phyloP scores from a whole-genome alignment of 768 basidiomycete genomes.

The Macrolepiota dolichaula region DNA sequence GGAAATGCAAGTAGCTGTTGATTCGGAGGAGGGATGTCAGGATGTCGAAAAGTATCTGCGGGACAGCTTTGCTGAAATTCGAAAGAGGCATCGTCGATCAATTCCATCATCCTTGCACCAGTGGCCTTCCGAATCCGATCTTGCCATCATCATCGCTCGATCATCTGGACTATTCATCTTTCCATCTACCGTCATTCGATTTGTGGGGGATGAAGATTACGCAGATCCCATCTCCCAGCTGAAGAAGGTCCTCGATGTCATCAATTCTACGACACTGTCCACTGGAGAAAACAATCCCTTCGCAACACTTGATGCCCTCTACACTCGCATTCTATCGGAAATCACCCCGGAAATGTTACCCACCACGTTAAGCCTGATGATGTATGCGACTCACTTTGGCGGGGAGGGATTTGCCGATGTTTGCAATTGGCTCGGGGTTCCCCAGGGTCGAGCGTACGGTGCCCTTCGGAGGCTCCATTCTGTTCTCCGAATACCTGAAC shows the following conservation, averaged over 20 bases:
- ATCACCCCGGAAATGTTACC: neutral
- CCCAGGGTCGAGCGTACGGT: neutral
- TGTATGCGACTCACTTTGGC: neutral
- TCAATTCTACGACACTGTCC: neutral
- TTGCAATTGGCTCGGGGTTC: neutral
- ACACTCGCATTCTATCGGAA: neutral
- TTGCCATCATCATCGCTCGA: slow-evolving; percentile 14
- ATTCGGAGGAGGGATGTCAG: slow-evolving; percentile 9
- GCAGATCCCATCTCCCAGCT: neutral
- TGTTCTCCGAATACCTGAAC: neutral
- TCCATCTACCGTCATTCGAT: slow-evolving; percentile 18
- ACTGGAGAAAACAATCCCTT: neutral
- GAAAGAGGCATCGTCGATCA: neutral
- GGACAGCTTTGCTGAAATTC: slow-evolving; percentile 11
- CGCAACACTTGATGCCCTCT: slow-evolving; percentile 6
- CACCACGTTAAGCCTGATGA: neutral
- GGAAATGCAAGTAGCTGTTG: neutral
- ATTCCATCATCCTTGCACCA: neutral
- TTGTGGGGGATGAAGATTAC: slow-evolving; percentile 14
- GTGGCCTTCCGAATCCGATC: slow-evolving; percentile 17
- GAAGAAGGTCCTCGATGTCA: slow-evolving; percentile 1
- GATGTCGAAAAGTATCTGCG: slow-evolving; percentile 18
- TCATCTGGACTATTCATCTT: slow-evolving; percentile 25
- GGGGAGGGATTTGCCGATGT: neutral
- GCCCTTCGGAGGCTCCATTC: neutral